Base-by-base conservation (phyloP, 2,329 filamentous ascomycete species). In the Fusarium nodosum region DNA sequence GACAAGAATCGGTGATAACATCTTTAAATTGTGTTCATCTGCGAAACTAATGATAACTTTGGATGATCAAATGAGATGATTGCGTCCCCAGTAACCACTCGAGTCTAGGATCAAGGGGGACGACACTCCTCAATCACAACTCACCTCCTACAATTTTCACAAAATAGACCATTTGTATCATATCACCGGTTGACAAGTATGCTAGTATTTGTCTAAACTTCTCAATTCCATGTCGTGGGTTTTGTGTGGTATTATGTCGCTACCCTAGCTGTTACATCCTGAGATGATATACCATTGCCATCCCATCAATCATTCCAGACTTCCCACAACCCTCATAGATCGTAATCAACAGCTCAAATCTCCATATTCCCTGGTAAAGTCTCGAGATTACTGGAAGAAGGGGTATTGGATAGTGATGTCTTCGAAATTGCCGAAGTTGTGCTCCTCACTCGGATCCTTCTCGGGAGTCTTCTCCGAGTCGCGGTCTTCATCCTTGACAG, bases 401-500 rank as follows among this genome's bases (percentile, higher is more conserved):
- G 57, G 66, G 26, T 64, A 62, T 12, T 42, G 26, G n/a, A 63
- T 24, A 4, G n/a, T 12, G 13, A 16, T 28, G 12, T 60, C 53
- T 11, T 53, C 44, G 7, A 39, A 15, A 20, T 39, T 22, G 36
- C 36, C 36, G 12, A 39, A 39, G n/a, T 13, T 12, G 11, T 39
- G 36, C 11, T 39, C n/a, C n/a, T 20, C 11, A 20, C 7, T 20
- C 12, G 36, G 12, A 20, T 39, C 20, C 45, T 68, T 66, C 48
- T 67, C 61, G 5, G 30, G 66, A 30, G 65, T 72, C 48, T 46
- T 72, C 48, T 73, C 69, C 33, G 68, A 71, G 18, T 66, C 60
- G 5, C 61, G 64, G 18, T 62, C 52, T 56, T 76, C 72, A 2
- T 48, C 33, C 51, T 75, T 75, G 46, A 66, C 30, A 3, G 42